phyloP scores from a whole-genome alignment of 192 early-diverging fungal genomes.

The Backusella tuberculispora region DNA sequence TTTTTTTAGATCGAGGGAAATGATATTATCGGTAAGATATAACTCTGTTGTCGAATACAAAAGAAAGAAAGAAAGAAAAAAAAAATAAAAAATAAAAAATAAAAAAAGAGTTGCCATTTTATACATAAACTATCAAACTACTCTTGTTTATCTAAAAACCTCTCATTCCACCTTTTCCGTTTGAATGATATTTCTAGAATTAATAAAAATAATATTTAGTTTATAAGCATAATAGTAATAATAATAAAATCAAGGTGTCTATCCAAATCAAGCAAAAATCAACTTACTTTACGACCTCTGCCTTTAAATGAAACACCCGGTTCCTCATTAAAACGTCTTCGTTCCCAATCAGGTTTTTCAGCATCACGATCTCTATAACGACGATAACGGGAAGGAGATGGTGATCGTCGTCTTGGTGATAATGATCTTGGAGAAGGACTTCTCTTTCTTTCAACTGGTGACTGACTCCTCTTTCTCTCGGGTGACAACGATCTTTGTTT shows the following conservation, averaged over 20 bases:
- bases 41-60: no score
- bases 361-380: conserved; percentile 17
- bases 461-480: not conserved
- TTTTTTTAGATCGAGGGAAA: no score
- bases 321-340: conserved; percentile 30
- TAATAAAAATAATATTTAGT: not conserved
- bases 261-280: not conserved
- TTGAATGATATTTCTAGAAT: conserved; percentile 26
- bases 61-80: no score
- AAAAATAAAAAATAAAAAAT: no score
- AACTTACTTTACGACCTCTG: conserved; percentile 53
- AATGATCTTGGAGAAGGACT: not conserved
- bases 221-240: not conserved
- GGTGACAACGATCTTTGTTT: not conserved
- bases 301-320: conserved; percentile 59
- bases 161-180: conserved; percentile 21
- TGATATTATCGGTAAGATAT: no score
- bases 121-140: not conserved
- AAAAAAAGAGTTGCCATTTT: no score
- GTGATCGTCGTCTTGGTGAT: not conserved
- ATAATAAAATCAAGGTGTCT: not conserved
- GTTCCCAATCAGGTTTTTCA: conserved; percentile 39
- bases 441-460: not conserved
- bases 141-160: conserved; percentile 5
- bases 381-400: conserved; percentile 3